These are phyloP conservation scores for Globisporangium takayamanum DNA, from an alignment of 352 stramenopile genomes.

Conservation along the genomic window DNA sequence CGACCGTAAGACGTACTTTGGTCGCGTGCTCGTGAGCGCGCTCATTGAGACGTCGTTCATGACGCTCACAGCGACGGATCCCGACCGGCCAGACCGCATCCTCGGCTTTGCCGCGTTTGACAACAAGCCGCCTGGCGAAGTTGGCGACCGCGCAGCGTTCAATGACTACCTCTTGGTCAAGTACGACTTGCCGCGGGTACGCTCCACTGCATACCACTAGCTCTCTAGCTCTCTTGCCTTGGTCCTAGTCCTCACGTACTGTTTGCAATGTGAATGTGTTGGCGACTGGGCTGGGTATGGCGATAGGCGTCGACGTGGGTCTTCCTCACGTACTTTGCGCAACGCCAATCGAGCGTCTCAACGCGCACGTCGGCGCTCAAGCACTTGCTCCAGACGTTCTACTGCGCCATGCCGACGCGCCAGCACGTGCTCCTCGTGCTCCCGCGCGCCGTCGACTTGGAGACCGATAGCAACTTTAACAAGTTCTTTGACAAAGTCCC, in stretches of 20 bases:
- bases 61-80: slow-evolving; percentile 55
- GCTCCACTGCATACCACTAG: not conserved
- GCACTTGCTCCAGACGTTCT: slow-evolving; percentile 49
- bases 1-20: slow-evolving; percentile 58
- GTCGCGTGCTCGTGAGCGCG: slow-evolving; percentile 35
- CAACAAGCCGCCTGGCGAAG: slow-evolving; percentile 34
- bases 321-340: slow-evolving; percentile 54
- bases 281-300: too few species aligned
- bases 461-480: slow-evolving; percentile 41
- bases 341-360: slow-evolving; percentile 27
- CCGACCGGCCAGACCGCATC: slow-evolving; percentile 35
- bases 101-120: slow-evolving; percentile 67
- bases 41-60: slow-evolving; percentile 75
- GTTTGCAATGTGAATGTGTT: not conserved
- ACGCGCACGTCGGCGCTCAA: slow-evolving; percentile 37
- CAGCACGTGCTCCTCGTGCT: slow-evolving; percentile 45
- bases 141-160: slow-evolving; percentile 29
- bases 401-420: slow-evolving; percentile 33
- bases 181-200: slow-evolving; percentile 46
- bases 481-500: slow-evolving; percentile 46
- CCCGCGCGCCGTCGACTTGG: slow-evolving; percentile 35
- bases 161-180: slow-evolving; percentile 38
- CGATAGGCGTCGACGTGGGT: slow-evolving; percentile 33
- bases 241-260: not conserved
- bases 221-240: too few species aligned